Evolutionary conservation across 495 filamentous ascomycete genomes (phyloP), one percentile per base, ranked within the genome.

Genomic region (Baudoinia panamericana): DNA sequence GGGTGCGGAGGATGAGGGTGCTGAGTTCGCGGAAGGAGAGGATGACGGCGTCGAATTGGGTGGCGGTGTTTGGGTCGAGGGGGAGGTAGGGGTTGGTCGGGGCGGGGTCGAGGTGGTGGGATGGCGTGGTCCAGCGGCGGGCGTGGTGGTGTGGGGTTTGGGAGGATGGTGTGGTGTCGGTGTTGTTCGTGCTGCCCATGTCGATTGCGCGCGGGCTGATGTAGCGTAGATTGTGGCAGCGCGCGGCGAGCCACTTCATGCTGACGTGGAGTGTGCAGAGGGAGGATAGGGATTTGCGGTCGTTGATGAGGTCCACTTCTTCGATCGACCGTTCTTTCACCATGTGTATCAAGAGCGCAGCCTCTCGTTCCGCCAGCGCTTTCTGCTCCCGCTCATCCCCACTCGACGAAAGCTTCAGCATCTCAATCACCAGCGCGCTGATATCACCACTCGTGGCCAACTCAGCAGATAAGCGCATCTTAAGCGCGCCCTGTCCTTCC

Each of bases 241-340:
- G 84, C 51, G 73, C 78, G 39, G 81, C 77, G 18, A 97, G 76
- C 90, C 90, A 97, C 70, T 90, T 82, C 87, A 94, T 93, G 68
- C 88, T 95, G 43, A 82, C 93, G 56, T 90, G 85, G 16, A 99
- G 68, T 32, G 94, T 72, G 46, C 84, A 94, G 24, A 96, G 62
- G 9, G 82, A 74, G 33, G 77, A 70, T 22, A 95, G 79, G 1
- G 77, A 78, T 53, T 95, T 90, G 15, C 81, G 73, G 52, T 99
- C 92, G 3, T 76, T 75, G 51, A 99, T 86, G 27, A 99, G 75
- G 53, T 93, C 84, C 51, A 74, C 75, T 2, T 76, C 66, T 29
- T 80, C 75, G 19, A 93, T 59, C 18, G 72, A 68, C 24, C 65
- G 63, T 28, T 75, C 70, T 30, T 73, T 76, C 13, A 80, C 79